Evolutionary conservation across 2,329 filamentous ascomycete genomes (phyloP).

Genomic region (Nothomitra cinnamomea): DNA sequence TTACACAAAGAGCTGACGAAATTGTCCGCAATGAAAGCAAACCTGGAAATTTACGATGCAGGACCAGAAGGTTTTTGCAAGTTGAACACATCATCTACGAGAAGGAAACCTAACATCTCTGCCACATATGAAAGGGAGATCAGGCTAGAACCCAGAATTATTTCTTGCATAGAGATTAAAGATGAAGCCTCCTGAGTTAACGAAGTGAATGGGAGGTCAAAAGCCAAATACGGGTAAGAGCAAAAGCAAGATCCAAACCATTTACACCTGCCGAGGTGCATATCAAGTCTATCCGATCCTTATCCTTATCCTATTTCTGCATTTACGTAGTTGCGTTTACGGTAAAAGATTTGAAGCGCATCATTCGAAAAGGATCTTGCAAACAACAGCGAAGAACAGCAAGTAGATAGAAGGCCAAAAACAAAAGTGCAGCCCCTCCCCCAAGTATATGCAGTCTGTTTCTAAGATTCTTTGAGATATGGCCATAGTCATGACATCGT

Average conservation of each 20-base stretch:
- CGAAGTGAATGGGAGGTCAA: background rate
- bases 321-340: background rate
- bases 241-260: background rate
- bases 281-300: conserved; percentile 1
- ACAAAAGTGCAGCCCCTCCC: background rate
- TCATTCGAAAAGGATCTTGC: background rate
- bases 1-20: background rate
- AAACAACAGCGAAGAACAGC: conserved; percentile 1
- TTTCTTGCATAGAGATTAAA: too few species aligned
- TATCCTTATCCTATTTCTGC: background rate
- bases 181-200: background rate
- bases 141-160: too few species aligned
- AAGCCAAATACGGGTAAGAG: background rate
- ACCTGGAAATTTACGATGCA: background rate
- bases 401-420: background rate
- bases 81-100: background rate
- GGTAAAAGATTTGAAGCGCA: background rate
- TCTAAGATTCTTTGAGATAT: background rate
- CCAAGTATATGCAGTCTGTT: background rate
- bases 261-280: background rate
- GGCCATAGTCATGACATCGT: conserved; percentile 1
- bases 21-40: conserved; percentile 1
- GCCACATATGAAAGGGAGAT: too few species aligned
- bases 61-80: background rate
- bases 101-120: background rate